Percentiles rank a stretch among this genome's conserved stretches.
phyloP scores from a whole-genome alignment of 768 basidiomycete species.

The Tulasnella sp. region DNA sequence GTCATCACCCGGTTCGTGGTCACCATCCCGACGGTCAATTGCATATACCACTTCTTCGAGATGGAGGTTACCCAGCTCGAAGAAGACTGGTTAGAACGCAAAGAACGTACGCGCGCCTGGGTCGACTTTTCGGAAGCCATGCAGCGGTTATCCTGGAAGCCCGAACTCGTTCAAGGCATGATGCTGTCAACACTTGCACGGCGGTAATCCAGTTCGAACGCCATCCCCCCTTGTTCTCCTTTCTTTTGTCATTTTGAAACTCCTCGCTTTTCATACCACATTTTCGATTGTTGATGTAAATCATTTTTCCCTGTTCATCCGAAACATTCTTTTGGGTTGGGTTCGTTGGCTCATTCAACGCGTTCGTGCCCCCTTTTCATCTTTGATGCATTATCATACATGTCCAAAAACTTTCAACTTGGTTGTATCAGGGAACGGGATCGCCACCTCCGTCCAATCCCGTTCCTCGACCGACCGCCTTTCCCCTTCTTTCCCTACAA shows the following conservation, averaged over 20 bases:
- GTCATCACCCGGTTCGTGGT: slow-evolving; percentile 80
- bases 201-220: slow-evolving; percentile 40
- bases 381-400: neutral
- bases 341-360: neutral
- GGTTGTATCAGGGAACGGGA: neutral
- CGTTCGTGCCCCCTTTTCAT: neutral
- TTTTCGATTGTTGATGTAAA: slow-evolving; percentile 1
- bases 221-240: neutral
- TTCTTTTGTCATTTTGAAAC: neutral
- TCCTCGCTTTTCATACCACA: neutral
- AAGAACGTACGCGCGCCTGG: slow-evolving; percentile 81
- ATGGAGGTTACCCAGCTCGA: slow-evolving; percentile 76
- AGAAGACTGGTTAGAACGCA: slow-evolving; percentile 73
- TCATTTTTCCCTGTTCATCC: neutral
- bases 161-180: slow-evolving; percentile 73
- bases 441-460: no score
- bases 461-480: neutral
- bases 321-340: slow-evolving; percentile 4
- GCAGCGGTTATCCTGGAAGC: slow-evolving; percentile 73
- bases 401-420: neutral
- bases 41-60: slow-evolving; percentile 88
- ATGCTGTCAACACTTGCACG: slow-evolving; percentile 64
- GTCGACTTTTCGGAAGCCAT: slow-evolving; percentile 82
- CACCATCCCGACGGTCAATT: slow-evolving; percentile 71
- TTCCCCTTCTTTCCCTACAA: neutral